phyloP scores from a whole-genome alignment of 495 filamentous ascomycete genomes.

The Neurospora sp. region DNA sequence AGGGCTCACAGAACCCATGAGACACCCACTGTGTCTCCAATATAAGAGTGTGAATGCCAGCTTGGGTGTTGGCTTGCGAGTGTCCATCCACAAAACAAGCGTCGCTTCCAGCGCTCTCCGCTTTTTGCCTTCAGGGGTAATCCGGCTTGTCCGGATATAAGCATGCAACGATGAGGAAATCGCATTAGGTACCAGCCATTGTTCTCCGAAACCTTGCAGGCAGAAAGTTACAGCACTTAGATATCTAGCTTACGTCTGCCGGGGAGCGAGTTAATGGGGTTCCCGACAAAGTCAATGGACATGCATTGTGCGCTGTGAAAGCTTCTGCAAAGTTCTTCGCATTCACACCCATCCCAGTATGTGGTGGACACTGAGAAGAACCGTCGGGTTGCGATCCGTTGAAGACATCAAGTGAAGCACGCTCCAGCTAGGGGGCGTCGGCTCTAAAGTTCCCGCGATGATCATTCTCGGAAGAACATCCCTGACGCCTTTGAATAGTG shows the following conservation, averaged over 20 bases:
- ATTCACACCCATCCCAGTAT: neutral
- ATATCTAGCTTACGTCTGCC: neutral
- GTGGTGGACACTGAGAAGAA: neutral
- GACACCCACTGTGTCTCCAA: neutral
- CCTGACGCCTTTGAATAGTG: neutral
- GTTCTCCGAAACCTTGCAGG: neutral
- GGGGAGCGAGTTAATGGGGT: neutral
- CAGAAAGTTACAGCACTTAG: neutral
- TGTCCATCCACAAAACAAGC: neutral
- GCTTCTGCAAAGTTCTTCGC: neutral
- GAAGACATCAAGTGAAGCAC: neutral
- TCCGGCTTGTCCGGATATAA: neutral
- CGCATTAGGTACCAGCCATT: neutral
- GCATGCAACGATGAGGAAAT: neutral
- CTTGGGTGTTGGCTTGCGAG: neutral
- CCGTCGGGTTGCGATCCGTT: neutral
- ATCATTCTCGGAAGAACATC: neutral
- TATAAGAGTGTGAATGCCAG: neutral
- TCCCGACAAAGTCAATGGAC: neutral
- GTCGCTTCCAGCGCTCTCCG: neutral
- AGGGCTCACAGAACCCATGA: neutral
- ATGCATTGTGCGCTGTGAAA: neutral
- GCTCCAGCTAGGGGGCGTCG: neutral
- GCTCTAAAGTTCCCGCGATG: neutral
- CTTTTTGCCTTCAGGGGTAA: neutral